Conservation (phyloP, 768 basidiomycete genomes). For the Tylopilus plumbeoviolaceoides region DNA sequence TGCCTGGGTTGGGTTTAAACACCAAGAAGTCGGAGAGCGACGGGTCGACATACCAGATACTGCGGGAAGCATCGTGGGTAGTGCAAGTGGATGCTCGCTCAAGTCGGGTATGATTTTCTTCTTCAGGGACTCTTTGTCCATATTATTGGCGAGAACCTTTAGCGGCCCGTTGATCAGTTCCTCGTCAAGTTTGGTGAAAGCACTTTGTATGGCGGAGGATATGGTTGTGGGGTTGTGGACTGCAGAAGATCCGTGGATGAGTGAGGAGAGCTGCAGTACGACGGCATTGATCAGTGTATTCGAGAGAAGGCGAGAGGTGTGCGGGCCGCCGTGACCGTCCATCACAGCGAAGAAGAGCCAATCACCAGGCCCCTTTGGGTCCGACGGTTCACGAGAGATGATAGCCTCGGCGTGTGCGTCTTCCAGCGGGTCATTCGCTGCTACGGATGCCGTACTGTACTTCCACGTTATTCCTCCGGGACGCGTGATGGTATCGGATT, state of each 20-base stretch:
- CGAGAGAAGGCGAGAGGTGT: conserved; percentile 82
- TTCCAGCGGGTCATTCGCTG: conserved; percentile 90
- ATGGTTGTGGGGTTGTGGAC: conserved; percentile 49
- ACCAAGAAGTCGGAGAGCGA: background rate
- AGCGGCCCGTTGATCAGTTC: conserved; percentile 80
- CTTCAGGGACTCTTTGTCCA: conserved; percentile 49
- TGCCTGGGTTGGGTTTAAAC: conserved; percentile 46
- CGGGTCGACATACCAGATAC: conserved; percentile 52
- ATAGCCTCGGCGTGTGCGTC: conserved; percentile 77
- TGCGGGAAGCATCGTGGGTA: conserved; percentile 77
- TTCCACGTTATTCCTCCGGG: conserved; percentile 64
- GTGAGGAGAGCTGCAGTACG: conserved; percentile 63
- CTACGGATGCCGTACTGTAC: conserved; percentile 72
- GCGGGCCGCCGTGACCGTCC: conserved; percentile 84
- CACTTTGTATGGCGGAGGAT: conserved; percentile 64
- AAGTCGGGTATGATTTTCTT: conserved; percentile 57
- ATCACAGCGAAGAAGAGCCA: conserved; percentile 84
- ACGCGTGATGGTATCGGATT: conserved; percentile 40
- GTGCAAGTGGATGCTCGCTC: conserved; percentile 64
- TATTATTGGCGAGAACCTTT: conserved; percentile 56
- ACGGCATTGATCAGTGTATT: conserved; percentile 83
- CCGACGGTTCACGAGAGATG: conserved; percentile 57
- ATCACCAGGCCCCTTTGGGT: conserved; percentile 60
- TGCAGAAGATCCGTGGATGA: conserved; percentile 36
- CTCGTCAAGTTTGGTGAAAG: conserved; percentile 81